Evolutionary conservation across 371 early-diverging fungal genomes (phyloP).

Genomic region (Circinella umbellata): DNA sequence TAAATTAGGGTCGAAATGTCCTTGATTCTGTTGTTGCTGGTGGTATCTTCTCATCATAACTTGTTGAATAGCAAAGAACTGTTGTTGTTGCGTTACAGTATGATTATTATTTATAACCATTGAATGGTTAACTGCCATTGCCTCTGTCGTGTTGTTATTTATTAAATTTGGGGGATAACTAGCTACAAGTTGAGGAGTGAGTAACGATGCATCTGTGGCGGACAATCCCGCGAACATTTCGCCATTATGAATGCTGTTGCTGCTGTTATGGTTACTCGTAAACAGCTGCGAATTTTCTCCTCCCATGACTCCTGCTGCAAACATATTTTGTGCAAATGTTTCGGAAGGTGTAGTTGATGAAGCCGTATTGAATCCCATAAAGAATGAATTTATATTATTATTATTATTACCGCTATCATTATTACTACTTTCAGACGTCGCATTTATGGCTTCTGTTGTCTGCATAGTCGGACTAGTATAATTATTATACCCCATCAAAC

Average conservation of each 20-base stretch:
- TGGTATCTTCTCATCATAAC: not conserved
- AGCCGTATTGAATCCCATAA: not conserved
- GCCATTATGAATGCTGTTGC: not conserved
- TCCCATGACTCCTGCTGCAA: not conserved
- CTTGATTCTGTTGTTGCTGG: not conserved
- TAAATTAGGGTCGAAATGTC: not conserved
- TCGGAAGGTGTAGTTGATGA: slow-evolving; percentile 15
- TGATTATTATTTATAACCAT: not conserved
- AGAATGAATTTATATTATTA: not conserved
- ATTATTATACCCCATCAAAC: not conserved
- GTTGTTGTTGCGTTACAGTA: not conserved
- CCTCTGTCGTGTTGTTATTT: slow-evolving; percentile 1
- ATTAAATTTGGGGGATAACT: too few relatives aligned
- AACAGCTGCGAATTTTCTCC: not conserved
- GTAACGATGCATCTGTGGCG: not conserved
- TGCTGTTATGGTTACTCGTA: slow-evolving; percentile 7
- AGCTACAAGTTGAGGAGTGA: not conserved
- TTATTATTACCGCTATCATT: not conserved
- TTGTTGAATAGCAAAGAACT: not conserved
- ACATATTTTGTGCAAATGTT: slow-evolving; percentile 10
- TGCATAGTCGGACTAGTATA: not conserved
- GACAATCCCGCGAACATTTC: slow-evolving; percentile 8
- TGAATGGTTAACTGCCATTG: slow-evolving; percentile 11
- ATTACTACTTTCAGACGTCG: not conserved
- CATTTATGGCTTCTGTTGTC: not conserved